phyloP scores from a whole-genome alignment of 768 basidiomycete genomes.

The Boletus sensibilis region DNA sequence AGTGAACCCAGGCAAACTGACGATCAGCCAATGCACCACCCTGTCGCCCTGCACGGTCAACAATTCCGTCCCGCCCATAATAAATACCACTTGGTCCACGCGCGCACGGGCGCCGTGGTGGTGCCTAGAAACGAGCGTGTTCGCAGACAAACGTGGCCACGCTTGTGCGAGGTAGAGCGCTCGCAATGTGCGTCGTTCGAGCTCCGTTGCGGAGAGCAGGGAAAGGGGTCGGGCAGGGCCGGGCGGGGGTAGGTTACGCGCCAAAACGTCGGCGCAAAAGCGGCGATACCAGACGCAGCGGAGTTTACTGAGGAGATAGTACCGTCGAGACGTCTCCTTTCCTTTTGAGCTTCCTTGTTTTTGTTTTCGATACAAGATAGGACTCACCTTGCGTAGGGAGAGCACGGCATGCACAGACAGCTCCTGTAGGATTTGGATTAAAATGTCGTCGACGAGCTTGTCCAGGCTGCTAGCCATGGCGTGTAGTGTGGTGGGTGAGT shows the following conservation, averaged over 20 bases:
- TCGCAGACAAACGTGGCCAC: constrained; percentile 23
- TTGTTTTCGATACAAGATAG: neutral
- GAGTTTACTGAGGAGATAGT: constrained; percentile 25
- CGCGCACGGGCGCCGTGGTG: neutral
- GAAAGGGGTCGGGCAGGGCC: constrained; percentile 13
- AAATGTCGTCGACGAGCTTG: constrained; percentile 28
- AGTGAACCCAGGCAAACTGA: constrained; percentile 11
- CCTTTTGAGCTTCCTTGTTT: neutral
- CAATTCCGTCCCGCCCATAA: constrained; percentile 26
- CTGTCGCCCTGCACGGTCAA: constrained; percentile 29
- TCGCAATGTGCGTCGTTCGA: constrained; percentile 29
- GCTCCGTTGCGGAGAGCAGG: constrained; percentile 20
- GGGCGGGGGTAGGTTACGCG: constrained; percentile 19
- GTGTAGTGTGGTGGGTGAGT: neutral
- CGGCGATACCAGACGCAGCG: constrained; percentile 24
- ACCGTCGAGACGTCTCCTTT: constrained; percentile 28
- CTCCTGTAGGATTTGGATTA: constrained; percentile 19
- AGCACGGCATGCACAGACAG: constrained; percentile 20
- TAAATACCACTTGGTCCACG: constrained; percentile 30
- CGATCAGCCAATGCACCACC: constrained; percentile 25
- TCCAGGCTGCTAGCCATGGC: constrained; percentile 17
- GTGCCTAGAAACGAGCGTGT: constrained; percentile 9
- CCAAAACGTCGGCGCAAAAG: constrained; percentile 26
- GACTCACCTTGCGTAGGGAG: constrained; percentile 24
- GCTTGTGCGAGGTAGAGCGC: constrained; percentile 24